A percentile compares a stretch with the other conserved stretches of the same genome.
These are phyloP conservation scores for Arthrinium puccinioides DNA, from an alignment of 2,329 filamentous ascomycete species.

Conservation along the genomic window DNA sequence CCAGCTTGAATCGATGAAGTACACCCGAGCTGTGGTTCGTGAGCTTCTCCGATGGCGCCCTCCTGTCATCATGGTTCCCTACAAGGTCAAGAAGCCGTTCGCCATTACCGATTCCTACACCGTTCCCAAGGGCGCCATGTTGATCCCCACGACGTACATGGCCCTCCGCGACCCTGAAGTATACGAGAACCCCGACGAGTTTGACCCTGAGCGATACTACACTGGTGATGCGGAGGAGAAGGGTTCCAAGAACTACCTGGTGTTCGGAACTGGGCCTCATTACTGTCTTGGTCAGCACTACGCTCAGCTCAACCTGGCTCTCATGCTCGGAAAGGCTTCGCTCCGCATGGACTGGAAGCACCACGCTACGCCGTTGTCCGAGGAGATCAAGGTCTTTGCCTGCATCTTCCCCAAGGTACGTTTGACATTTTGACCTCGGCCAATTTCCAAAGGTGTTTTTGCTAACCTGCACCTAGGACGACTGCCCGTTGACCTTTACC, in stretches of 20 bases:
- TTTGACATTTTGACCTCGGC: slow-evolving; percentile 10
- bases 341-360: slow-evolving; percentile 87
- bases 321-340: slow-evolving; percentile 85
- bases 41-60: slow-evolving; percentile 91
- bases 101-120: slow-evolving; percentile 83
- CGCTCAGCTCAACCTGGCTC: slow-evolving; percentile 79
- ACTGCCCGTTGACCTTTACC: slow-evolving; percentile 72
- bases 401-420: slow-evolving; percentile 94
- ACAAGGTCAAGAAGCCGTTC: slow-evolving; percentile 90
- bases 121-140: slow-evolving; percentile 90
- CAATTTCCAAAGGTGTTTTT: slow-evolving; percentile 4
- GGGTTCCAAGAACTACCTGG: slow-evolving; percentile 87
- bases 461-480: slow-evolving; percentile 51
- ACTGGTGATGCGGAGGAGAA: slow-evolving; percentile 80
- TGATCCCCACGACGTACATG: slow-evolving; percentile 86
- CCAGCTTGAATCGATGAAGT: slow-evolving; percentile 78
- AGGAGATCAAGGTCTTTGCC: slow-evolving; percentile 97
- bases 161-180: slow-evolving; percentile 88
- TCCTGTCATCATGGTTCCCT: slow-evolving; percentile 95
- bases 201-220: slow-evolving; percentile 89
- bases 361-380: slow-evolving; percentile 71
- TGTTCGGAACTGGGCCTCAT: slow-evolving; percentile 92
- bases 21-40: slow-evolving; percentile 86
- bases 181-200: slow-evolving; percentile 82
- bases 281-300: slow-evolving; percentile 95